Evolutionary conservation across 2,329 filamentous ascomycete species (phyloP), one percentile per base, ranked within the genome.

Genomic region (Pseudogymnoascus sp.): DNA sequence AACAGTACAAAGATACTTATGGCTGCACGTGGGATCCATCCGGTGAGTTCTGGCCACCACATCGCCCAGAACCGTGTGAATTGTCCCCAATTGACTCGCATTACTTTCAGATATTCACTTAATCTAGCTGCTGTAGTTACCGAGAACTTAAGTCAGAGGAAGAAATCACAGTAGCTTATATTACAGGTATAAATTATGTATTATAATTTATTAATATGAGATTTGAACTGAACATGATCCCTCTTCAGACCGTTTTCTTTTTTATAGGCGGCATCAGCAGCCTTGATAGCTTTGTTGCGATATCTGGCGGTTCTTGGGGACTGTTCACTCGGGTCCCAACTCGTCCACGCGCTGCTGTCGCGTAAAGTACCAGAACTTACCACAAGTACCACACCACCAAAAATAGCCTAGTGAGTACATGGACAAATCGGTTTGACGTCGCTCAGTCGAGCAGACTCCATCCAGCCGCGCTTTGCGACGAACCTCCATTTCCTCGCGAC

Each of bases 1-100:
- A 52, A 52, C 45, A 52, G 26, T 30, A 52, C 45, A 52, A 30
- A 52, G 45, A 52, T 52, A 52, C 45, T 52, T 52, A n/a, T 15
- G 26, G 45, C 26, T 52, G 45, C 45, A 52, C 26, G 26, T 52
- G 26, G n/a, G 9, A 30, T 33, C 45, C 10, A 30, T 33, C 45
- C 10, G 26, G 45, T 52, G 15, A 15, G 45, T 18, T 52, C 45
- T 52, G 23, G 26, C 45, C 41, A 28, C 23, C 41, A 28, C n/a
- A n/a, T 52, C n/a, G 45, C 19, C 5, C 12, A 9, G 35, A 38
- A 19, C 37, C 15, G 37, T 1, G 37, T 39, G 37, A 39, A 39
- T 5, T 21, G 37, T 39, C 37, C 18, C 15, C 15, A 38, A 10
- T 10, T 18, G 35, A 37, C 35, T 18, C n/a, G n/a, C n/a, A n/a